Evolutionary conservation across 176 grass and related monocot species (phyloP).

Genomic region (Alopecurus myosuroides): DNA sequence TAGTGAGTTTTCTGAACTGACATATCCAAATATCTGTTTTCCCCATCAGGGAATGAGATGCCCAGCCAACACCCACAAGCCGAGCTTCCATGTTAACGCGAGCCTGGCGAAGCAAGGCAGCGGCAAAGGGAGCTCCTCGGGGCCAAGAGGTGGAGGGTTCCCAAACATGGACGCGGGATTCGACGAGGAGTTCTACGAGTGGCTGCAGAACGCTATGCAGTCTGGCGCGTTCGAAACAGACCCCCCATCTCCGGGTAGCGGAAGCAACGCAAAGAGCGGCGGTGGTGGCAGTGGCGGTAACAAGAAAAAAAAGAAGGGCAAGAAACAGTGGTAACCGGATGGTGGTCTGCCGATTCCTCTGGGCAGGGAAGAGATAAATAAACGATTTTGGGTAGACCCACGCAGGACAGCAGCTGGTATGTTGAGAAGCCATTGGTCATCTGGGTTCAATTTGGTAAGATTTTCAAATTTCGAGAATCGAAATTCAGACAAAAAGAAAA

Average conservation of each 20-base stretch:
- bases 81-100: slow-evolving; percentile 89
- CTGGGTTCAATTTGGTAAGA: not conserved
- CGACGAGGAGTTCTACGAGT: slow-evolving; percentile 84
- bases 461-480: not conserved
- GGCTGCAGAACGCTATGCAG: slow-evolving; percentile 82
- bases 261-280: slow-evolving; percentile 34
- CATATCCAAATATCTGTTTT: slow-evolving; percentile 9
- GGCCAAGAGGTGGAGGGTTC: slow-evolving; percentile 32
- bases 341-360: not conserved
- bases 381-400: not conserved
- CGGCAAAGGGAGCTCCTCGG: slow-evolving; percentile 54
- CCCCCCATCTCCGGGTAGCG: slow-evolving; percentile 37
- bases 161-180: slow-evolving; percentile 62
- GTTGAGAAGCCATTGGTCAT: not conserved
- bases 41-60: slow-evolving; percentile 82
- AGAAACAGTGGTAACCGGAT: slow-evolving; percentile 68
- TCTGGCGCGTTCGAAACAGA: slow-evolving; percentile 79
- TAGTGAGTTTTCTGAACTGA: not conserved
- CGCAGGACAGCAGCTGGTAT: not conserved
- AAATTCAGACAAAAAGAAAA: not conserved
- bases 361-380: slow-evolving; percentile 21
- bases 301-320: slow-evolving; percentile 79
- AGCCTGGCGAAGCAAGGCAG: slow-evolving; percentile 65
- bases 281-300: slow-evolving; percentile 23
- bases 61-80: slow-evolving; percentile 79